These are phyloP conservation scores for Vitis hybrid DNA, from an alignment of 177 flowering plant genomes.

Conservation along the genomic window DNA sequence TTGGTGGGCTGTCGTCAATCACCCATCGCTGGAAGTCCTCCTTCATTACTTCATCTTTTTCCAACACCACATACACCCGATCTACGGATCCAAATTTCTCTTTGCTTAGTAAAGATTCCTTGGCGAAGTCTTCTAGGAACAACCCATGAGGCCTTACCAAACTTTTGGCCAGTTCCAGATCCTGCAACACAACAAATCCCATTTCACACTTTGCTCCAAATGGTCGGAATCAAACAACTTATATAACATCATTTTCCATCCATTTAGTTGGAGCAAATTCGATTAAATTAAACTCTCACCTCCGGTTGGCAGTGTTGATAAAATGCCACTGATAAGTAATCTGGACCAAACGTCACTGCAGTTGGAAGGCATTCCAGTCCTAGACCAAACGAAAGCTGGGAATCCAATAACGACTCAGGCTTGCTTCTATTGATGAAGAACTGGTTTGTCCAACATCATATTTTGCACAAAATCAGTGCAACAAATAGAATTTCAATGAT, in stretches of 20 bases:
- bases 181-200: slow-evolving; percentile 9
- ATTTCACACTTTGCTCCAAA: background rate
- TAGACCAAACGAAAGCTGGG: slow-evolving; percentile 15
- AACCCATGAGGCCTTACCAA: slow-evolving; percentile 18
- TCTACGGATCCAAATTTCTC: slow-evolving; percentile 31
- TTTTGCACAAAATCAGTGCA: too few species aligned
- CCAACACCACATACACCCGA: slow-evolving; percentile 23
- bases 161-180: slow-evolving; percentile 14
- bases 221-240: too few species aligned
- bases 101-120: slow-evolving; percentile 9
- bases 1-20: slow-evolving; percentile 27
- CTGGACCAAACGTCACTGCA: too few species aligned
- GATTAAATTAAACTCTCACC: too few species aligned
- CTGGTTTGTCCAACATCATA: too few species aligned
- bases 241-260: too few species aligned
- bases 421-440: background rate
- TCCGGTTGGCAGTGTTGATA: too few species aligned
- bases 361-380: background rate
- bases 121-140: slow-evolving; percentile 14
- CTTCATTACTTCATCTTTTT: slow-evolving; percentile 17
- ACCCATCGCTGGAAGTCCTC: slow-evolving; percentile 32
- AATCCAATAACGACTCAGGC: background rate
- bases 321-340: slow-evolving; percentile 3
- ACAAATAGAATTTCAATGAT: too few species aligned
- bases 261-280: too few species aligned